Conservation (phyloP, 1,139 yeast species). For the Pichia terricola region DNA sequence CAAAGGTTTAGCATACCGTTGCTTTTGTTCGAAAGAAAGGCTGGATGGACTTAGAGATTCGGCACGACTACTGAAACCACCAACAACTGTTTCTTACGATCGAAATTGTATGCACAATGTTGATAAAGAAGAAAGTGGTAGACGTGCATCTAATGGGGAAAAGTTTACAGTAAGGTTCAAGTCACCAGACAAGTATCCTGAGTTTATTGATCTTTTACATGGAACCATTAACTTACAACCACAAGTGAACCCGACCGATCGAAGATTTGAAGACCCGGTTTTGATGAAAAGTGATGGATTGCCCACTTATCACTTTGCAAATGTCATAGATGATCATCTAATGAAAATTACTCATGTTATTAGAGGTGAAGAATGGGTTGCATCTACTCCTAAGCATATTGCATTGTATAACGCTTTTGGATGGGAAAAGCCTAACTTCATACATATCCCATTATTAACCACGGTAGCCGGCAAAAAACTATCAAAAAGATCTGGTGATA, state of each 20-base stretch:
- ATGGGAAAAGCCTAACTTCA: constrained; percentile 72
- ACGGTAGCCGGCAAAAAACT: constrained; percentile 67
- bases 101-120: constrained; percentile 53
- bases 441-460: constrained; percentile 87
- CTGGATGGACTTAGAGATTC: constrained; percentile 56
- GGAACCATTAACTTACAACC: constrained; percentile 73
- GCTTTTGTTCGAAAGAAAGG: constrained; percentile 81
- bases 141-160: constrained; percentile 26
- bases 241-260: constrained; percentile 59
- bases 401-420: constrained; percentile 82
- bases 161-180: constrained; percentile 47
- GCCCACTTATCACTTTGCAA: constrained; percentile 96
- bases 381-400: constrained; percentile 90
- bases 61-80: constrained; percentile 70
- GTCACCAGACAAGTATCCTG: constrained; percentile 63
- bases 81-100: constrained; percentile 88
- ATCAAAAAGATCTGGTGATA: constrained; percentile 79
- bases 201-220: constrained; percentile 63
- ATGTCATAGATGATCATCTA: constrained; percentile 86
- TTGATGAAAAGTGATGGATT: constrained; percentile 82
- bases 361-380: constrained; percentile 96
- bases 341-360: constrained; percentile 92
- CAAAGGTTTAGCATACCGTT: constrained; percentile 70
- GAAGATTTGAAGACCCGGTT: constrained; percentile 83
- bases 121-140: constrained; percentile 32